Evolutionary conservation across 768 basidiomycete species (phyloP), one percentile per base, ranked within the genome.

Genomic region (Xanthoconium stramineum): DNA sequence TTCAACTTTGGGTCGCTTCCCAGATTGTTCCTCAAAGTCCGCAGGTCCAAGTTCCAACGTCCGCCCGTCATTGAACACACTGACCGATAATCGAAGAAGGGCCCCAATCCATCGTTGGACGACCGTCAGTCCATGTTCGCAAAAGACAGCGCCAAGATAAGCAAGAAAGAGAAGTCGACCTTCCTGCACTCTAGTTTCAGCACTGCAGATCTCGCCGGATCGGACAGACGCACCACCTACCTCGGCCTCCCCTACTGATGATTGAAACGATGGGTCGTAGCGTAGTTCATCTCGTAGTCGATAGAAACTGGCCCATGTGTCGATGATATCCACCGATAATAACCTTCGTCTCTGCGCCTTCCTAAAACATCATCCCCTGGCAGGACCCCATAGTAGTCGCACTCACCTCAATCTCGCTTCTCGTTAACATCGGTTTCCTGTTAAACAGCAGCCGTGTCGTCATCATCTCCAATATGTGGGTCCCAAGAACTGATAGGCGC

Each of bases 81-180:
- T 55, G 44, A 53, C 51, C 5, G 70, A 62, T 24, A 72, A 49
- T 45, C 65, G 72, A 19, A 71, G 76, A 59, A 69, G 78, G 58
- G 58, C 65, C 43, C 72, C 75, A 63, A 88, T 77, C 88, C 88
- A 89, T 55, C 75, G 69, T 62, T 79, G 77, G 56, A 86, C 78
- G 36, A 68, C 70, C 17, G 72, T 66, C 58, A 80, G 70, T 40
- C 86, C 87, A 61, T 74, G 76, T 55, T 83, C 80, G 58, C 72
- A 64, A 63, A 78, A 87, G 29, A 87, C 76, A 38, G 81, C 88
- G 44, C 85, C 88, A 35, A 86, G 77, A 72, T 88, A 89, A 40
- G 86, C 82, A 61, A 80, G 74, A 66, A 89, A 87, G 19, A 89
- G 71, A 17, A 75, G 65, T 35, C 75, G 76, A 7, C 78, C 77